Evolutionary conservation across 2,329 filamentous ascomycete genomes (phyloP).

Genomic region (Nemania abortiva): DNA sequence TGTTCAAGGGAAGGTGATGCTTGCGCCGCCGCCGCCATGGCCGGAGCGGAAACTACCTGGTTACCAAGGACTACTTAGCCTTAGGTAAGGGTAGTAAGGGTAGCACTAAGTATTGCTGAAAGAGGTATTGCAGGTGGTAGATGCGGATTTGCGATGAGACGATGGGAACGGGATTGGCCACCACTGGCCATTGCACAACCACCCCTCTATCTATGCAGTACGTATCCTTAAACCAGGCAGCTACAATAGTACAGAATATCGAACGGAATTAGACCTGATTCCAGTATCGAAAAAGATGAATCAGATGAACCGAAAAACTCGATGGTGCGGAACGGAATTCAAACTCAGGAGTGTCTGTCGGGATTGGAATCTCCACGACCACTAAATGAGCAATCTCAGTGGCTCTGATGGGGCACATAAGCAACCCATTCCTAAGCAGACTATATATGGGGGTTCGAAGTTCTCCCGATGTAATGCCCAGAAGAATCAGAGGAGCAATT

Average conservation of each 20-base stretch:
- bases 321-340: constrained; percentile 12
- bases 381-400: not conserved
- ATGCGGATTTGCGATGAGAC: constrained; percentile 27
- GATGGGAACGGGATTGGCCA: constrained; percentile 33
- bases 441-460: not conserved
- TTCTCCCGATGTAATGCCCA: not conserved
- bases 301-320: not conserved
- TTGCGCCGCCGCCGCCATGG: constrained; percentile 31
- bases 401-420: not conserved
- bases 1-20: constrained; percentile 11
- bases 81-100: too few relatives aligned
- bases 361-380: constrained; percentile 21
- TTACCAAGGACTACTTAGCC: too few relatives aligned
- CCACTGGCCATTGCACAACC: not conserved
- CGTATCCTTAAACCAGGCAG: not conserved
- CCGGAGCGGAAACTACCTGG: constrained; percentile 6
- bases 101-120: too few relatives aligned
- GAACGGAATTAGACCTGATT: not conserved
- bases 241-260: not conserved
- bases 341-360: not conserved
- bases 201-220: not conserved
- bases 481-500: not conserved
- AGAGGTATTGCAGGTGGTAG: not conserved
- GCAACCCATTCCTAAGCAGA: not conserved
- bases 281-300: not conserved